These are phyloP conservation scores for Aureobasidium sp. DNA, from an alignment of 2,329 filamentous ascomycete species.

Conservation along the genomic window DNA sequence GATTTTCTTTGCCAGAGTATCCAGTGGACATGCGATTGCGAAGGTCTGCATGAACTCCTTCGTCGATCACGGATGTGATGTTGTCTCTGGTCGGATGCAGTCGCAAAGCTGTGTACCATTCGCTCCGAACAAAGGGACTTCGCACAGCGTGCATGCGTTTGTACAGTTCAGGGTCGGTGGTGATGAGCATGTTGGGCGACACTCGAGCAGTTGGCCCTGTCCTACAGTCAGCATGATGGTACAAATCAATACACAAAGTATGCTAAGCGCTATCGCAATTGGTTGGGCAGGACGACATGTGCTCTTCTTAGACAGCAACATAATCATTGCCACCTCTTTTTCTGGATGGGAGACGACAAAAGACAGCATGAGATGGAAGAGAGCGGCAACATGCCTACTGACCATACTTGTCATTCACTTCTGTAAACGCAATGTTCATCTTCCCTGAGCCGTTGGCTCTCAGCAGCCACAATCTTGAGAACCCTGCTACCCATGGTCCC, in stretches of 20 bases:
- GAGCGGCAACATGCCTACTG: slow-evolving; percentile 16
- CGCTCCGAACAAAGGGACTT: slow-evolving; percentile 30
- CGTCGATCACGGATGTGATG: slow-evolving; percentile 34
- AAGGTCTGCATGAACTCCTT: slow-evolving; percentile 32
- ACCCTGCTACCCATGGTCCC: slow-evolving; percentile 33
- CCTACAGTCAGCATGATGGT: slow-evolving; percentile 15
- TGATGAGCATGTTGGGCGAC: slow-evolving; percentile 32
- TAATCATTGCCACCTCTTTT: background rate
- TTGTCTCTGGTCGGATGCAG: slow-evolving; percentile 35
- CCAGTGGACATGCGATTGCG: slow-evolving; percentile 32
- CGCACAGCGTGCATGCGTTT: slow-evolving; percentile 34
- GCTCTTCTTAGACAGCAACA: background rate
- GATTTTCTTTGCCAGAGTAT: slow-evolving; percentile 36
- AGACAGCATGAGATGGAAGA: background rate
- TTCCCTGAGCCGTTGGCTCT: slow-evolving; percentile 30
- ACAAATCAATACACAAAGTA: background rate
- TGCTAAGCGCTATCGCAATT: background rate
- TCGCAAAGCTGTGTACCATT: slow-evolving; percentile 32
- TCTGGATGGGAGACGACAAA: background rate
- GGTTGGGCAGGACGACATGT: slow-evolving; percentile 4
- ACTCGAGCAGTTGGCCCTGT: slow-evolving; percentile 34
- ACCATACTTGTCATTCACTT: slow-evolving; percentile 33
- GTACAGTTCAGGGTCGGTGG: slow-evolving; percentile 31
- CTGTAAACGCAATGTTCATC: slow-evolving; percentile 34
- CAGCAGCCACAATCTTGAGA: slow-evolving; percentile 34